Evolutionary conservation across 345 rosid genomes (phyloP), one percentile per base, ranked within the genome.

Genomic region (Acer campestre): DNA sequence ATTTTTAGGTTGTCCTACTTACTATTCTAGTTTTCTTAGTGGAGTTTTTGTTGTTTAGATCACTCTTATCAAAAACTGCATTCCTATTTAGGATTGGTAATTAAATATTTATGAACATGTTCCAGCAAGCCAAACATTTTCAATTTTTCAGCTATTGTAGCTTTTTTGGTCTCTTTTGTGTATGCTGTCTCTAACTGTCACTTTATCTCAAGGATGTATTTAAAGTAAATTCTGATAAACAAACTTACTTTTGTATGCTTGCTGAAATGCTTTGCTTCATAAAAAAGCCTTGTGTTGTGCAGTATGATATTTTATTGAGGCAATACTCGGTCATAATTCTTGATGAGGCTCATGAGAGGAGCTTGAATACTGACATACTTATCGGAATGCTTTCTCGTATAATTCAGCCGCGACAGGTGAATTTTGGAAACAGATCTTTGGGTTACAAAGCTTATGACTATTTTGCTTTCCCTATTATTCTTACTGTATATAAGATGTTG

Each of bases 301-400:
- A 93, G 98, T 89, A 74, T 83, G 98, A 95, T 77, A 78, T 90
- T 86, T 71, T 92, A 22, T 78, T 95, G 89, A 92, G 83, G 81
- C 89, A 88, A 56, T 95, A 95, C 87, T 93, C 97, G 2, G 92
- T 93, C 82, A 84, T 95, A 75, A 85, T 95, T 78, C 88, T 95
- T 71, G 97, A 93, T 74, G 98, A 95, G 85, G 98, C 98, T 76
- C 98, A 95, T 80, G 98, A 95, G 81, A 90, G 98, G 83, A 93
- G 94, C 89, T 82, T 93, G 79, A 95, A 93, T 86, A 95, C 97
- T 23, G 98, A 95, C 84, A 93, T 95, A 83, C 93, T 95, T 65
- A 93, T 93, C 20, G 97, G 98, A 70, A 91, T 95, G 95, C 92
- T 95, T 71, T 90, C 97, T 56, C 90, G 94, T 71, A 86, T 88